Evolutionary conservation across 176 grass and related monocot species (phyloP).

Genomic region (Rhipidocladum racemiflorum): DNA sequence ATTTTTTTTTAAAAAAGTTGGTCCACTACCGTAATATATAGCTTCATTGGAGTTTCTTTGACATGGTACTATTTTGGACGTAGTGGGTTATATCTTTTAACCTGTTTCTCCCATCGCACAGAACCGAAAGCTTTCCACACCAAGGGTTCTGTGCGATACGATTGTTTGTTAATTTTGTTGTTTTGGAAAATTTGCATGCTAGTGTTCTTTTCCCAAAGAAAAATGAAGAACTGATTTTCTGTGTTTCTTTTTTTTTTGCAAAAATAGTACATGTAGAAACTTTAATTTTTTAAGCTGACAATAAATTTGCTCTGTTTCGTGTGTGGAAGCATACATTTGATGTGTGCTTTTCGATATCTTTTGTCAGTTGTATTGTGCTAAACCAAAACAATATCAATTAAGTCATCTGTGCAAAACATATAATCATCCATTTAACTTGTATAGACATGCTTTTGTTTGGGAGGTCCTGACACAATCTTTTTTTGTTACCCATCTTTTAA

Average conservation of each 20-base stretch:
- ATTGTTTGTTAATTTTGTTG: not conserved
- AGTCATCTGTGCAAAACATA: not conserved
- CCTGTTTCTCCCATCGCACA: not conserved
- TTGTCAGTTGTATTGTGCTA: not conserved
- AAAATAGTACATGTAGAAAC: conserved; percentile 5
- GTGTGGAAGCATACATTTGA: not conserved
- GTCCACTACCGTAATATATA: not conserved
- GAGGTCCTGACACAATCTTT: too few species aligned
- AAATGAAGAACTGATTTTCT: not conserved
- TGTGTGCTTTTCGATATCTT: not conserved
- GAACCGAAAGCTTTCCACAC: not conserved
- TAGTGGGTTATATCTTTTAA: not conserved
- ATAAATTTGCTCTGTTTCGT: not conserved
- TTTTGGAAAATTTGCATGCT: not conserved
- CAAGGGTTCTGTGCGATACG: not conserved
- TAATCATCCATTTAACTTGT: not conserved
- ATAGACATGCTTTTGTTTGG: not conserved
- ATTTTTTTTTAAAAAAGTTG: not conserved
- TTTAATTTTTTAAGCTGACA: not conserved
- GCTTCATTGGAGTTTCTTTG: not conserved
- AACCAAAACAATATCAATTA: conserved; percentile 8
- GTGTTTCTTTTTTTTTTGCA: not conserved
- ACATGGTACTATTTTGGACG: not conserved
- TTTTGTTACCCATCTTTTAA: conserved; percentile 6
- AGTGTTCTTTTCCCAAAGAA: not conserved